Evolutionary conservation across 805 yeast genomes (phyloP), one percentile per base, ranked within the genome.

Genomic region (Kodamaea neixiangensis): DNA sequence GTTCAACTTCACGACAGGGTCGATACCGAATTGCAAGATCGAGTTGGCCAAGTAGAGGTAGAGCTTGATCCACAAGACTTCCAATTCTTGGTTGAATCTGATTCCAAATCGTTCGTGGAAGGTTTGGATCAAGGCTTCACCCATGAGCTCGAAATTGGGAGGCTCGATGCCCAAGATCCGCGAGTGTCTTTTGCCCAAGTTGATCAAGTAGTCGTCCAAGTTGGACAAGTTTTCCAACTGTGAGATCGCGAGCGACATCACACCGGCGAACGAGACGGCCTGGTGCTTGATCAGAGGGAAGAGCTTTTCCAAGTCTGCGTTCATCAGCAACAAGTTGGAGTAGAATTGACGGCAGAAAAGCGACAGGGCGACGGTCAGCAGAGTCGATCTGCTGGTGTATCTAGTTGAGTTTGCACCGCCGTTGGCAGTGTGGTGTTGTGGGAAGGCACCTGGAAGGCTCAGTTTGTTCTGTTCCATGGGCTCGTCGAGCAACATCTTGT

Each of bases 221-320:
- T 68, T 65, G 2, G 76, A 61, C 47, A 88, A 71, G 55, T 83
- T 76, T 48, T 86, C 91, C 47, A 89, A 70, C 56, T 82, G 82
- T 22, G 78, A 67, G 52, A 89, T 81, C 2, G 92, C 87, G 40
- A 82, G 76, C 22, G 87, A 79, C 58, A 89, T 65, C 15, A 89
- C 89, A 4, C 92, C 91, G 0, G 93, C 90, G 71, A 89, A 85
- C 6, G 92, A 80, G 13, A 82, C 80, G 1, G 94, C 90, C 68
- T 89, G 96, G 62, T 87, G 91, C 54, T 79, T 79, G 55, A 88
- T 81, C 5, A 88, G 81, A 0, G 96, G 96, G 64, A 86, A 87
- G 61, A 83, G 63, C 37, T 71, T 75, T 57, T 85, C 89, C 54
- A 89, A 72, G 11, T 70, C 71, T 0, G 89, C 83, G 56, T 79